Conservation (phyloP, 1,284 basidiomycete species). For the Puccinia horiana region DNA sequence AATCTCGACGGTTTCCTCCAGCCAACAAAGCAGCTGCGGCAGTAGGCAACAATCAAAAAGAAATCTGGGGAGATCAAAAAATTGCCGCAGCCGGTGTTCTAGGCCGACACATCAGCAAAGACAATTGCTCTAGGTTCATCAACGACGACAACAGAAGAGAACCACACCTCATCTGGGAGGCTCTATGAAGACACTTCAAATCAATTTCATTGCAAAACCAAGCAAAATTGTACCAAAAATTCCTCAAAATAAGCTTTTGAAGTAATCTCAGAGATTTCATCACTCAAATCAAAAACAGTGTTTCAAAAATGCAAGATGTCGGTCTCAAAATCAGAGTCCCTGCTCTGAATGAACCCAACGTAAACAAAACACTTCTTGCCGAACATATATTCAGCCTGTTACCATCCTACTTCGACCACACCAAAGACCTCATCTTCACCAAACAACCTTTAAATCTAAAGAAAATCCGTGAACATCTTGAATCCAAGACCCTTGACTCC, state of each 20-base stretch:
- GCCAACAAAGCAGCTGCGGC: neutral
- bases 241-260: neutral
- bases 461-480: neutral
- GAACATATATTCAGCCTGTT: neutral
- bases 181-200: too few relatives aligned
- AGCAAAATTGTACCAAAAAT: neutral
- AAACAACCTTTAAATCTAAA: neutral
- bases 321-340: neutral
- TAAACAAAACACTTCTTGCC: too few relatives aligned
- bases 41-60: neutral
- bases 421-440: neutral
- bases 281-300: neutral
- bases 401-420: neutral
- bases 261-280: neutral
- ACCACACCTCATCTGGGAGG: neutral
- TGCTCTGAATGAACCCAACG: neutral
- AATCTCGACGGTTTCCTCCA: neutral
- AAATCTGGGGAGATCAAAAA: neutral
- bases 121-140: too few relatives aligned
- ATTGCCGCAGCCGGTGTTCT: neutral
- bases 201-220: neutral
- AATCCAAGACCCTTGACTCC: neutral
- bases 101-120: neutral
- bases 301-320: neutral
- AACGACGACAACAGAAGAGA: too few relatives aligned